Evolutionary conservation across 345 rosid genomes (phyloP), one percentile per base, ranked within the genome.

Genomic region (Citrus unshiu): DNA sequence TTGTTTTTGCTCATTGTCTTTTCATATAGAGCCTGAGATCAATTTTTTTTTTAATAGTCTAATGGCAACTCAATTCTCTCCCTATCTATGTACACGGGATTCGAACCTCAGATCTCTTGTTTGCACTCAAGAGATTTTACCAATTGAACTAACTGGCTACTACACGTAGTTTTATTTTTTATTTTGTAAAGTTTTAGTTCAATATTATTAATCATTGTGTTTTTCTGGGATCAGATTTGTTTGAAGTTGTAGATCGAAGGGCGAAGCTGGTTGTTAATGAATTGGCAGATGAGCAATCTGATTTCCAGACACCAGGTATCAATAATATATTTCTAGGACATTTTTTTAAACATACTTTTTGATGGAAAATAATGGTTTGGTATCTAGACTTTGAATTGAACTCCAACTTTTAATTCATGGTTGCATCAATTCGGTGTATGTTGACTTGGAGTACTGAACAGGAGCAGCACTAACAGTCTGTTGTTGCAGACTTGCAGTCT

Each of bases 221-320:
- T 68, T 75, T 14, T 76, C 46, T 40, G 85, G 69, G 78, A 34
- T 54, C 83, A 96, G 99, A 92, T 91, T 87, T 96, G 79, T 91
- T 96, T 78, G 98, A 96, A 89, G 97, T 91, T 72, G 98, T 97
- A 74, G 99, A 97, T 85, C 94, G 98, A 76, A 85, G 95, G 78
- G 99, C 99, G 37, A 97, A 97, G 91, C 90, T 93, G 81, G 99
- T 94, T 69, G 99, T 89, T 69, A 86, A 83, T 81, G 98, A 96
- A 68, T 84, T 88, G 79, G 83, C 95, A 3, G 99, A 97, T 74
- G 99, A 97, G 75, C 93, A 92, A 76, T 80, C 85, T 18, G 92
- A 84, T 79, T 74, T 78, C 80, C 96, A 82, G 79, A 72, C 86
- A 70, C 77, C 90, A 82, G 98, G 99, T 94, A 81, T 68, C 60